Base-by-base conservation (phyloP, 2,329 filamentous ascomycete species). In the Dothideomycetidae sp. region DNA sequence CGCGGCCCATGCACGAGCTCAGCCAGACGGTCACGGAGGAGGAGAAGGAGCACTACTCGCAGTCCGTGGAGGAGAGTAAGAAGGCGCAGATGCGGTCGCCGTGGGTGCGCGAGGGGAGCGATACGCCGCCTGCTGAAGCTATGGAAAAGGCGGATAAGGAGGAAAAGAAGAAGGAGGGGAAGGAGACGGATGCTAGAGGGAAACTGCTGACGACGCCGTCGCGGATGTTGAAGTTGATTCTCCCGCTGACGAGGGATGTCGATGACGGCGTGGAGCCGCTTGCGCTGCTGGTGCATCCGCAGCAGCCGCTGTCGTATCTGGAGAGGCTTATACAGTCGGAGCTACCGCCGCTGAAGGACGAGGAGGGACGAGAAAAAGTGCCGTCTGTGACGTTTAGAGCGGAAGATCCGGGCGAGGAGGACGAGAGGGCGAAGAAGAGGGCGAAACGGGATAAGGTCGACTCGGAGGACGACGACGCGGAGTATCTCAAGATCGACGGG, bases 261-360 rank as follows among this genome's bases (percentile, higher is more conserved):
- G 66, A 74, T 40, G 78, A 80, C 56, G 70, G 76, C 33, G 74
- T 88, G n/a, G 81, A 92, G 48, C 84, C 85, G 0, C 66, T 93
- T 10, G 85, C 85, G 1, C 69, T 93, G 0, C 72, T 93, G 2
- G 70, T 93, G 0, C 86, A 93, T 49, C 85, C 86, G 0, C 82
- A 92, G 44, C 86, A 94, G 53, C 86, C 86, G 0, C 68, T 94
- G 3, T 93, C 83, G 5, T 93, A 93, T 55, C 74, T 93, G 29
- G 83, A 93, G 55, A 74, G 83, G 5, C 64, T 94, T 3, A 86
- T 94, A 32, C 86, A 93, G 53, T 80, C 83, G 37, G 86, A 93
- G 56, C 66, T 93, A 0, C 81, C 83, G 0, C 72, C 73, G 0
- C 64, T 88, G 10, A 63, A 70, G 23, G 64, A 62, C 1, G 70